These are phyloP conservation scores for Candida incommunis DNA, from an alignment of 805 yeast genomes.

Conservation along the genomic window DNA sequence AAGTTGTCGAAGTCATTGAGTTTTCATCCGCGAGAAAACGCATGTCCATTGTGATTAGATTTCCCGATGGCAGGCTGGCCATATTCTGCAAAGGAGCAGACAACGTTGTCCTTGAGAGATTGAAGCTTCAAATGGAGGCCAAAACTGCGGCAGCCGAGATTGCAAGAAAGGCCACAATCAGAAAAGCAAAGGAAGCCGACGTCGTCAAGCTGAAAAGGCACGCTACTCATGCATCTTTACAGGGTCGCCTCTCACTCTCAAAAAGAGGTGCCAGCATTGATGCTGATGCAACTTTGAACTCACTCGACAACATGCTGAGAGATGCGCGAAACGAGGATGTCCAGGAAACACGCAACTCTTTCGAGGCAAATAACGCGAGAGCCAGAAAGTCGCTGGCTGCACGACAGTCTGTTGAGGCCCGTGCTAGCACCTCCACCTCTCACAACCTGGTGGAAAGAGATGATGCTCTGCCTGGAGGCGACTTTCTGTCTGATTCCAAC, in stretches of 20 bases:
- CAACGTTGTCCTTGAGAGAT: slow-evolving; percentile 65
- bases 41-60: slow-evolving; percentile 75
- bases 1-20: slow-evolving; percentile 68
- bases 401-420: neutral
- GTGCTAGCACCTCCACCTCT: neutral
- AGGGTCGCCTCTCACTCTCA: neutral
- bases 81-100: slow-evolving; percentile 94
- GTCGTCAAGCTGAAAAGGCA: slow-evolving; percentile 4
- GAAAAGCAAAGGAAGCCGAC: slow-evolving; percentile 72
- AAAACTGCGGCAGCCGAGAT: slow-evolving; percentile 51
- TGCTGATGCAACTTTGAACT: neutral
- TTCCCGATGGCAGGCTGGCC: slow-evolving; percentile 65
- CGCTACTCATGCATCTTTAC: neutral
- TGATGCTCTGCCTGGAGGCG: too few species aligned
- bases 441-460: neutral
- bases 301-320: neutral
- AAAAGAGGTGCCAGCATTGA: neutral
- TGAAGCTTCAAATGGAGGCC: slow-evolving; percentile 47
- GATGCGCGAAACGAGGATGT: neutral
- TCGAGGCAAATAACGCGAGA: neutral
- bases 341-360: neutral
- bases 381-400: neutral
- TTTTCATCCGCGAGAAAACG: slow-evolving; percentile 81
- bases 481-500: neutral
- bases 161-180: slow-evolving; percentile 35